Evolutionary conservation across 768 basidiomycete genomes (phyloP).

Genomic region (Strobilomyces echinocephalus): DNA sequence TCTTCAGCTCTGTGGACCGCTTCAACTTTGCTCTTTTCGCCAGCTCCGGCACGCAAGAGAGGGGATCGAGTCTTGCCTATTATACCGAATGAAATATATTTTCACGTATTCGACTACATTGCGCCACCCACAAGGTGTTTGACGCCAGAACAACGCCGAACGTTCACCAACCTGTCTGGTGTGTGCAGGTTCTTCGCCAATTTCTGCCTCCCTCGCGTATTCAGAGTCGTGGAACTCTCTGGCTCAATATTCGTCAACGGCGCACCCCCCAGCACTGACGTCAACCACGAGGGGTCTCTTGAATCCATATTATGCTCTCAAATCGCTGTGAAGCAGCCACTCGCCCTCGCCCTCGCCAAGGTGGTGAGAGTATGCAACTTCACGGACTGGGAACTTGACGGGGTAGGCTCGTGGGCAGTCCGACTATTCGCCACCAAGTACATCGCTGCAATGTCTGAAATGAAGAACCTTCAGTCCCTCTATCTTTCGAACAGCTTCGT

Average conservation of each 20-base stretch:
- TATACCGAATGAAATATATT: conserved; percentile 43
- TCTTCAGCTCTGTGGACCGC: neutral
- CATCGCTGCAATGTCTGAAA: conserved; percentile 16
- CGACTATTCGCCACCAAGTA: neutral
- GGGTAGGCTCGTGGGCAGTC: neutral
- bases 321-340: conserved; percentile 22
- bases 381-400: neutral
- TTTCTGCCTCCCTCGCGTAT: conserved; percentile 36
- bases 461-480: conserved; percentile 17
- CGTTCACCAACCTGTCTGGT: conserved; percentile 29
- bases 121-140: conserved; percentile 15
- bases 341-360: conserved; percentile 27
- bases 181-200: conserved; percentile 44
- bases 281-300: neutral
- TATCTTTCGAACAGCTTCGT: neutral
- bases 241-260: conserved; percentile 17
- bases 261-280: neutral
- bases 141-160: conserved; percentile 6
- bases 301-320: conserved; percentile 23
- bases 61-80: conserved; percentile 16
- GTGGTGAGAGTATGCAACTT: conserved; percentile 27
- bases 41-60: conserved; percentile 26
- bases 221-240: conserved; percentile 27
- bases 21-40: neutral
- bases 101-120: conserved; percentile 33